Evolutionary conservation across 257 asterid genomes (phyloP).

Genomic region (Rehmannia glutinosa): DNA sequence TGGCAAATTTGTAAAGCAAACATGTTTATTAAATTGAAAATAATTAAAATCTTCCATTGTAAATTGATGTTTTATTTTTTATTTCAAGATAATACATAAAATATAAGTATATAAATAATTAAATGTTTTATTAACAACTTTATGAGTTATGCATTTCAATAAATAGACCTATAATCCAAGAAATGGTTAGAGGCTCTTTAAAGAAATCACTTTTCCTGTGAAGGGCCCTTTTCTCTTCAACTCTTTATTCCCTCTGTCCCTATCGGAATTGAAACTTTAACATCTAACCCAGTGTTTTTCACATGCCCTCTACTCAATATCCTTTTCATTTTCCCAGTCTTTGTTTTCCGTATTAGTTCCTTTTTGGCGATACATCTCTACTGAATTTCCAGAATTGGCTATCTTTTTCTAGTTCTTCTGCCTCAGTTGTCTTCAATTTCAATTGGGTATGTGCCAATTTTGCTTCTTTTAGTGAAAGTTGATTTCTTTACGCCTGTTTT

Average conservation of each 20-base stretch:
- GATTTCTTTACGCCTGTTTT: not conserved
- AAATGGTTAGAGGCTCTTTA: too few relatives aligned
- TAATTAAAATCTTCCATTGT: too few relatives aligned
- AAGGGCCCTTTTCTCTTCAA: not conserved
- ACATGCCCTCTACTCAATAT: not conserved
- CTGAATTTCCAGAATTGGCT: conserved; percentile 18
- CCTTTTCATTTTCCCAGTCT: conserved; percentile 1
- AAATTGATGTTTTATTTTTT: too few relatives aligned
- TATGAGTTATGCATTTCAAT: too few relatives aligned
- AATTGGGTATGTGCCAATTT: conserved; percentile 43
- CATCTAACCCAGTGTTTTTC: not conserved
- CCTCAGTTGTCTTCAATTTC: conserved; percentile 26
- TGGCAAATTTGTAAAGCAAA: too few relatives aligned
- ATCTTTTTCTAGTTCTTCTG: not conserved
- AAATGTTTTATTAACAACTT: too few relatives aligned
- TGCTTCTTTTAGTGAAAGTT: conserved; percentile 2
- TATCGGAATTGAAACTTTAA: not conserved
- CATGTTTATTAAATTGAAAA: too few relatives aligned
- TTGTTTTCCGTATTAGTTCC: not conserved
- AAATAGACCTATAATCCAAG: too few relatives aligned
- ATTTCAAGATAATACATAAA: too few relatives aligned
- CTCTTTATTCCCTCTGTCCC: conserved; percentile 5
- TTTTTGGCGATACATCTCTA: not conserved
- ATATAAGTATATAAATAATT: too few relatives aligned
- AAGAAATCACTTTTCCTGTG: not conserved